Evolutionary conservation across 352 stramenopile species (phyloP).

Genomic region (Thraustochytrium sp.): DNA sequence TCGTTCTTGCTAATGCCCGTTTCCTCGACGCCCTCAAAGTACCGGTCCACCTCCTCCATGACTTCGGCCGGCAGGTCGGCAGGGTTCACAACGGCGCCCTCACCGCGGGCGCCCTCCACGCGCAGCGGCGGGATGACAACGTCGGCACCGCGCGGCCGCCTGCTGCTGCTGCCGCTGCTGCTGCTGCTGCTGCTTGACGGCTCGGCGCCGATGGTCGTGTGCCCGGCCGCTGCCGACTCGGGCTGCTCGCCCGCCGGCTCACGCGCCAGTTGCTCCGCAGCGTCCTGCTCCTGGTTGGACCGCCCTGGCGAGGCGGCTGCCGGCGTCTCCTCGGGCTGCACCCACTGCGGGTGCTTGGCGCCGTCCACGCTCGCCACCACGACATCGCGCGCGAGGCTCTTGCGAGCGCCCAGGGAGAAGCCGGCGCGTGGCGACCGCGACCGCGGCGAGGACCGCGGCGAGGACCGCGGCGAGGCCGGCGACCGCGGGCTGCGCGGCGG

Average conservation of each 20-base stretch:
- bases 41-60: background rate
- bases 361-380: too few species aligned
- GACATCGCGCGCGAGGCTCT: too few species aligned
- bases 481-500: background rate
- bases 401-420: background rate
- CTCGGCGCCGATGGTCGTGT: too few species aligned
- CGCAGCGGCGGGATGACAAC: background rate
- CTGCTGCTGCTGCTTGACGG: too few species aligned
- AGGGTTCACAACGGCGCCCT: background rate
- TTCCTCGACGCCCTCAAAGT: background rate
- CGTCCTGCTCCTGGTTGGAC: too few species aligned
- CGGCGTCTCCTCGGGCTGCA: too few species aligned
- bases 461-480: background rate
- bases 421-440: background rate
- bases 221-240: too few species aligned
- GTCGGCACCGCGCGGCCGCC: background rate
- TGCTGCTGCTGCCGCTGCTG: background rate
- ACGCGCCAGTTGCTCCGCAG: too few species aligned
- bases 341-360: too few species aligned
- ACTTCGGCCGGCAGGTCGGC: background rate
- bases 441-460: background rate
- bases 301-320: too few species aligned
- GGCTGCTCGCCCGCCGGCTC: too few species aligned
- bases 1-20: constrained; percentile 55
- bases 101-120: too few species aligned